Evolutionary conservation across 2,329 filamentous ascomycete genomes (phyloP), one percentile per base, ranked within the genome.

Genomic region (Remersonia thermophila): DNA sequence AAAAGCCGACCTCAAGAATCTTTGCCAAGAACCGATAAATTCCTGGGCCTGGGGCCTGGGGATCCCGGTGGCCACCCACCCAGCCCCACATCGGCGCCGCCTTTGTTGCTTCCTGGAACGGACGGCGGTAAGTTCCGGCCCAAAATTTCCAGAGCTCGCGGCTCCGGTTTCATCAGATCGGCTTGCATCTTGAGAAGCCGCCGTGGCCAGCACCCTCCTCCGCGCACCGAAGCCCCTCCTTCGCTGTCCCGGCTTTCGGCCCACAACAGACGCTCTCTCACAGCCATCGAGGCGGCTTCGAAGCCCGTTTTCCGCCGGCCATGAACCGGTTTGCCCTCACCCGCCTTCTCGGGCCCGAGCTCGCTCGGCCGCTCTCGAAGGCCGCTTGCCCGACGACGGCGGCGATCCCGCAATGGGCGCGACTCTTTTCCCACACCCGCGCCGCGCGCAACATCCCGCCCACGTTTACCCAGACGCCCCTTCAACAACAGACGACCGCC

Each of bases 291-390:
- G 14, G 14, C 14, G 15, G 20, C 20, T 23, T 23, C 20, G 27
- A 33, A 30, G 33, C 33, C 35, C 33, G 30, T 45, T 39, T 35
- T 25, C 32, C 25, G 18, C 30, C 30, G 36, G 39, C 38, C 14
- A 52, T 52, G 50, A 47, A 39, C 39, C 44, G 44, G 33, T 44
- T 43, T 27, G 40, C 44, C 26, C 44, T 42, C 35, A 36, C 40
- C 32, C 48, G 50, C 44, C 45, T 51, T 32, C 27, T 50, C 44
- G 47, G 42, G 44, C 46, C 39, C 13, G 41, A 38, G 33, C 32
- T 50, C 16, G 27, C 38, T 37, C 48, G 46, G 23, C 33, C 39
- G 17, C 31, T 45, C 35, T 38, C 38, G 27, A 39, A 38, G 25
- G 28, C 42, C 4, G 29, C 25, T 16, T 30, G 20, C 35, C 18